Percentiles rank a stretch among this genome's conserved stretches.
Conservation (phyloP, 805 yeast genomes). For the Spathaspora passalidarum region DNA sequence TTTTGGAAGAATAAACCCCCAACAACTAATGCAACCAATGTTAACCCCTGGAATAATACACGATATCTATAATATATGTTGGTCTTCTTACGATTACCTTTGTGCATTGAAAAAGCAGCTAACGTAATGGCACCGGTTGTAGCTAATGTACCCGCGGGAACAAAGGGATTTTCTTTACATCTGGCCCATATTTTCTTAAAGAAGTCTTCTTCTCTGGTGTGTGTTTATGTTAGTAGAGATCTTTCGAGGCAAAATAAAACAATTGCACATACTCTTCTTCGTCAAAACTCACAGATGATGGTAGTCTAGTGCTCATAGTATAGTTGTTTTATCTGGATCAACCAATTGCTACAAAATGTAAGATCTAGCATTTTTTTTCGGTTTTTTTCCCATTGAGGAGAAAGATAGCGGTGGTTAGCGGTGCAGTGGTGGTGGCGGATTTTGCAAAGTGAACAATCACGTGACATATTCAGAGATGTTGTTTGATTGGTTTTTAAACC, state of each 20-base stretch:
- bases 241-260: too few relatives aligned
- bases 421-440: too few relatives aligned
- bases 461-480: background rate
- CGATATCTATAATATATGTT: conserved; percentile 89
- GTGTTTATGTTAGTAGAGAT: conserved; percentile 13
- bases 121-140: conserved; percentile 79
- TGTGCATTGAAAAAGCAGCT: conserved; percentile 72
- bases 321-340: background rate
- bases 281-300: conserved; percentile 6
- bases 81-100: conserved; percentile 71
- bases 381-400: background rate
- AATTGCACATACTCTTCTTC: conserved; percentile 7
- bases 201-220: conserved; percentile 38
- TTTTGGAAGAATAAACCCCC: conserved; percentile 73
- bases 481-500: background rate
- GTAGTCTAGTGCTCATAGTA: conserved; percentile 5
- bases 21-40: conserved; percentile 74
- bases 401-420: conserved; percentile 1
- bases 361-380: background rate
- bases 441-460: background rate
- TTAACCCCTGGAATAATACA: conserved; percentile 81
- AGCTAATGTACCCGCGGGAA: conserved; percentile 76
- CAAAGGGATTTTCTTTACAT: conserved; percentile 83
- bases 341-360: too few relatives aligned
- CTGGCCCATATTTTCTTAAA: conserved; percentile 57